Percentiles rank a stretch among this genome's conserved stretches.
These are phyloP conservation scores for Jaapia argillacea DNA, from an alignment of 768 basidiomycete species.

Conservation along the genomic window DNA sequence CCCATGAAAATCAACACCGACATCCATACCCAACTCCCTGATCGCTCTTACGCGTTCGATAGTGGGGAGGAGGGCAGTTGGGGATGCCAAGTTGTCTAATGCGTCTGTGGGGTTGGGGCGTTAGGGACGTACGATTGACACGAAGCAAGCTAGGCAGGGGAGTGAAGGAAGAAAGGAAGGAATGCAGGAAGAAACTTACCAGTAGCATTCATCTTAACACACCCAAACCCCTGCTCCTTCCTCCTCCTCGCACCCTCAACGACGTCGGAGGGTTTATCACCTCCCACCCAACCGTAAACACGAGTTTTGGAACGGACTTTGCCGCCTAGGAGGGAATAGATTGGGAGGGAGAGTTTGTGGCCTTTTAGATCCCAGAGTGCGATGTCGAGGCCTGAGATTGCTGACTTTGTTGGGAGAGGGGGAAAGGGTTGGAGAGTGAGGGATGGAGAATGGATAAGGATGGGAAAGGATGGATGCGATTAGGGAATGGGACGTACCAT, in stretches of 20 bases:
- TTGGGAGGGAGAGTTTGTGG: slow-evolving; percentile 53
- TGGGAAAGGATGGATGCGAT: no score
- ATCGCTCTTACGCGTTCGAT: slow-evolving; percentile 39
- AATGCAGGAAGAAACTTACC: slow-evolving; percentile 20
- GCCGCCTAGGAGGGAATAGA: slow-evolving; percentile 56
- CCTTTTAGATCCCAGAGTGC: slow-evolving; percentile 75
- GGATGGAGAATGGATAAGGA: background rate
- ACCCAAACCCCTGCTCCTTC: slow-evolving; percentile 54
- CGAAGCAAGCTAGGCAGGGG: slow-evolving; percentile 4
- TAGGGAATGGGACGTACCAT: slow-evolving; percentile 33
- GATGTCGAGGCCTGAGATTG: slow-evolving; percentile 54
- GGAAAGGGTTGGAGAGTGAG: background rate
- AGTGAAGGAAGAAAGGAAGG: slow-evolving; percentile 4
- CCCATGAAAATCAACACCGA: slow-evolving; percentile 64
- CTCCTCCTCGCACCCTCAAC: slow-evolving; percentile 39
- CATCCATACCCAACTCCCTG: slow-evolving; percentile 42
- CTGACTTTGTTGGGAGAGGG: slow-evolving; percentile 24
- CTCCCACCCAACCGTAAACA: slow-evolving; percentile 50
- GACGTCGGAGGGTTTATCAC: slow-evolving; percentile 38
- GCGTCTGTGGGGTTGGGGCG: no score
- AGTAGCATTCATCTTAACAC: slow-evolving; percentile 67
- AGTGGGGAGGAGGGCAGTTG: slow-evolving; percentile 36
- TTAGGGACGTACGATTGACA: no score
- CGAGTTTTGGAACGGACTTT: slow-evolving; percentile 50
- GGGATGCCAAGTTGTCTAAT: slow-evolving; percentile 54